Percentiles rank a stretch among this genome's conserved stretches.
phyloP scores from a whole-genome alignment of 139 green algal species.

The Coelastrella sp. region DNA sequence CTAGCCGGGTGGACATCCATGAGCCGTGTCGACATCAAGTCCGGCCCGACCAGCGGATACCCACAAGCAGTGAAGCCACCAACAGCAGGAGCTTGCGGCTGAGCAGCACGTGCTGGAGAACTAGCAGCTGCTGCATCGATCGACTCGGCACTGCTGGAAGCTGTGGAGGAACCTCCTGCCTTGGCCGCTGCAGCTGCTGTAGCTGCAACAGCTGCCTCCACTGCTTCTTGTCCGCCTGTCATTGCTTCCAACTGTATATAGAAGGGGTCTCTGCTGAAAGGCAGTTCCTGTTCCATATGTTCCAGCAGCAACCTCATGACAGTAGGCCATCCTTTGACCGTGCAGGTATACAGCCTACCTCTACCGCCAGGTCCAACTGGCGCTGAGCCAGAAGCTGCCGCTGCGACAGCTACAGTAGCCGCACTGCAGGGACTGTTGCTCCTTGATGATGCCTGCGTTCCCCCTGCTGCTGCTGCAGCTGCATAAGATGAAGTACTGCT shows the following conservation, averaged over 20 bases:
- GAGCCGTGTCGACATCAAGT: conserved; percentile 37
- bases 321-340: conserved; percentile 73
- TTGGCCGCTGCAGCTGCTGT: conserved; percentile 23
- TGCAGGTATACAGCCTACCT: conserved; percentile 59
- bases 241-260: conserved; percentile 70
- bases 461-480: background rate
- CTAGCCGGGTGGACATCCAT: conserved; percentile 86
- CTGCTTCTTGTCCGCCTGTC: conserved; percentile 38
- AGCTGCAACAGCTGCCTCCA: conserved; percentile 13
- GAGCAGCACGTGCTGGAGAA: conserved; percentile 2
- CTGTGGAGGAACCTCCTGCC: background rate
- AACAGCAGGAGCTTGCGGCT: background rate
- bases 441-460: conserved; percentile 24
- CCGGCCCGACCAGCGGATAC: background rate
- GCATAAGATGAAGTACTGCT: conserved; percentile 11
- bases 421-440: background rate
- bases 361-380: conserved; percentile 47
- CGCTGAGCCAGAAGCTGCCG: background rate
- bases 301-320: conserved; percentile 74
- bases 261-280: conserved; percentile 77
- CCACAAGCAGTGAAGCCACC: conserved; percentile 7
- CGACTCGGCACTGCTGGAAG: background rate
- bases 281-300: conserved; percentile 75
- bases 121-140: conserved; percentile 8
- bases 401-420: background rate